Evolutionary conservation across 139 green algal species (phyloP).

Genomic region (Chlorella vulgaris): DNA sequence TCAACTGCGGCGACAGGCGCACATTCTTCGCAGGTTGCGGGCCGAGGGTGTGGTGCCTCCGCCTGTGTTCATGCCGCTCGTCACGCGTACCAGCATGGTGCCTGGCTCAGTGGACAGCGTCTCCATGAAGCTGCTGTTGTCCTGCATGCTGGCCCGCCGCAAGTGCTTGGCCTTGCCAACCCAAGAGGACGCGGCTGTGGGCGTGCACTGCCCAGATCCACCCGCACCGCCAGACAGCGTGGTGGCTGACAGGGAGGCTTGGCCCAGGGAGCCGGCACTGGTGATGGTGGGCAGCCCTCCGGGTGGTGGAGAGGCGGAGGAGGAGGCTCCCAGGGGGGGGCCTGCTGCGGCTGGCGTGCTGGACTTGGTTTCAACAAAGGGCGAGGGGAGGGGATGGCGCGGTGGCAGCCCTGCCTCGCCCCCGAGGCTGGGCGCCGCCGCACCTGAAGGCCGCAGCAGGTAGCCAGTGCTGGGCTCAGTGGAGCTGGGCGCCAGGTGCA

Average conservation of each 20-base stretch:
- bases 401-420: too few species aligned
- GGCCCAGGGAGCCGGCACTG: neutral
- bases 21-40: constrained; percentile 13
- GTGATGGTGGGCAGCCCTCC: neutral
- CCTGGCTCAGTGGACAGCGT: constrained; percentile 27
- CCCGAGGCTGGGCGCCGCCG: too few species aligned
- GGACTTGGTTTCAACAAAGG: too few species aligned
- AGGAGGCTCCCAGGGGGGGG: too few species aligned
- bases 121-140: neutral
- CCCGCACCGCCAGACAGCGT: neutral
- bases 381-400: too few species aligned
- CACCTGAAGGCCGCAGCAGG: too few species aligned
- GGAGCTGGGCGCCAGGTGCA: neutral
- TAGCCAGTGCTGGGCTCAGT: neutral
- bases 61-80: neutral
- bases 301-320: too few species aligned
- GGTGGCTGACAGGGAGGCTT: too few species aligned
- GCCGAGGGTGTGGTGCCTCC: constrained; percentile 4
- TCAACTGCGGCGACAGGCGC: neutral
- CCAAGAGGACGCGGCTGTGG: neutral
- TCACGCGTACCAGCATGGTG: constrained; percentile 39
- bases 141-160: constrained; percentile 30
- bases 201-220: neutral
- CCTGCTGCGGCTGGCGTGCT: too few species aligned
- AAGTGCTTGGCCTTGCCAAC: neutral